Base-by-base conservation (phyloP, 129 eudicot species). In the Flaveria bidentis region DNA sequence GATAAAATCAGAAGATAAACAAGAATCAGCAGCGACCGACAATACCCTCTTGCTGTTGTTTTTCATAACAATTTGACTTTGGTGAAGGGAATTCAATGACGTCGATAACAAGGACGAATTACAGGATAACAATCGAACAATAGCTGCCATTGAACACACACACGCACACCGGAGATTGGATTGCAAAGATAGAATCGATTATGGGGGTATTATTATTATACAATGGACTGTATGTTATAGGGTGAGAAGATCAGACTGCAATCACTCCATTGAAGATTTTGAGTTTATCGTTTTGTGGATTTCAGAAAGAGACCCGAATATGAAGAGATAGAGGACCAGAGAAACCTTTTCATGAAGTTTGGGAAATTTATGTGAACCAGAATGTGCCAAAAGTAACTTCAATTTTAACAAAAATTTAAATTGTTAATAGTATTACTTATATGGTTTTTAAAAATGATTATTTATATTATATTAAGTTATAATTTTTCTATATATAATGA, bases 101-200 rank as follows among this genome's bases (percentile, higher is more conserved):
- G 89, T 83, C 8, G 81, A 78, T 65, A 88, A 53, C n/a, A 84
- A 84, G 30, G 87, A 81, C 44, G 88, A 85, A 85, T 87, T 75
- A 70, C 28, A 88, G 42, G 92, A 90, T 58, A 87, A 75, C 50
- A 83, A 82, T 41, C 88, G 85, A 67, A 90, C 71, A 56, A 82
- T 69, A 75, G 89, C 92, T 33, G 90, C 98, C 98, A 92, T 92
- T 47, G 71, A 74, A 84, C 78, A 74, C 9, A 20, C 6, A 41
- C 20, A 82, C 78, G 67, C 13, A 16, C 6, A 41, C 16, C 30
- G 36, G 55, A 51, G 53, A 75, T 36, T 12, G 63, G n/a, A 33
- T 5, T 5, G 5, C 1, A 36, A 36, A 4, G 6, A 20, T 18
- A 61, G 42, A 56, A 9, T 14, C 36, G 36, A 30, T 3, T 30